These are phyloP conservation scores for Melaleuca alternifolia DNA, from an alignment of 345 rosid species.

Conservation along the genomic window DNA sequence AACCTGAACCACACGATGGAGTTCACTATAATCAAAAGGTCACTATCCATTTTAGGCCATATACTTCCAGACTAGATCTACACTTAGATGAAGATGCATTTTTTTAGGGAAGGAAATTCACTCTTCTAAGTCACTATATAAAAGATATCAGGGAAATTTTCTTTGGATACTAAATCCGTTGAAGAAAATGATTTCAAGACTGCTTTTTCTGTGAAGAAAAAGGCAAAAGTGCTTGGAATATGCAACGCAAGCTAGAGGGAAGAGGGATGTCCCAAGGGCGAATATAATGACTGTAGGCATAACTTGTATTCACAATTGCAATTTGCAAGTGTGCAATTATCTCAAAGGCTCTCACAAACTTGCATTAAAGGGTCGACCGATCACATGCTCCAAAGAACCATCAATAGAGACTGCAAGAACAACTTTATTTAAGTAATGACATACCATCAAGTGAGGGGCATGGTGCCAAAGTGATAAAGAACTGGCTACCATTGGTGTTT, in stretches of 20 bases:
- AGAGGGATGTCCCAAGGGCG: background rate
- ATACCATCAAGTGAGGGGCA: constrained; percentile 81
- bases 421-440: background rate
- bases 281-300: background rate
- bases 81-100: background rate
- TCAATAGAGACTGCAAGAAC: background rate
- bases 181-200: background rate
- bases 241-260: background rate
- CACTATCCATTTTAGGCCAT: background rate
- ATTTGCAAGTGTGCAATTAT: background rate
- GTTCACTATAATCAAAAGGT: too few relatives aligned
- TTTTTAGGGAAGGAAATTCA: background rate
- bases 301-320: background rate
- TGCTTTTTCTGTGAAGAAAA: background rate
- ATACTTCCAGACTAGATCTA: background rate
- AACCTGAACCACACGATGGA: background rate
- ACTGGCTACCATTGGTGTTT: constrained; percentile 85
- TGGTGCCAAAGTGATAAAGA: constrained; percentile 86
- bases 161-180: background rate
- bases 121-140: background rate
- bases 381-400: background rate
- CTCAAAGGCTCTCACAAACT: background rate
- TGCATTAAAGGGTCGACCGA: background rate
- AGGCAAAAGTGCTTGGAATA: background rate
- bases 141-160: background rate